phyloP scores from a whole-genome alignment of 169 alveolate species.

The Sarcocystis neurona region DNA sequence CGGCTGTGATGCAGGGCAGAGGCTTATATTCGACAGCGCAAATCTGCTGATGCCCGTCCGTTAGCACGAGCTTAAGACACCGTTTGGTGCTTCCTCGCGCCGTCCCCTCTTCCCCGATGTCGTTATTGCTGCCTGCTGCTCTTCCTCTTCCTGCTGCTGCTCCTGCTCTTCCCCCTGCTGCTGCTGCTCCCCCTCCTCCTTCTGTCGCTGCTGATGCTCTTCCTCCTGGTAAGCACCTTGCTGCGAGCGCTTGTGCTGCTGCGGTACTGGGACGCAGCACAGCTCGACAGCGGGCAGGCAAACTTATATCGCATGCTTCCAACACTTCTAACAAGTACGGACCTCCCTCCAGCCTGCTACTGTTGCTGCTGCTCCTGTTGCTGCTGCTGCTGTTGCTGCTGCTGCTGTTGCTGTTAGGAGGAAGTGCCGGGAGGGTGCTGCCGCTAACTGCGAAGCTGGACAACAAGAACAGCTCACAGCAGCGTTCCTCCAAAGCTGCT shows the following conservation, averaged over 20 bases:
- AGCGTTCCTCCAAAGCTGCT: too few species aligned
- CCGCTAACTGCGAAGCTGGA: too few species aligned
- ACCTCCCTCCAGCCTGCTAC: too few species aligned
- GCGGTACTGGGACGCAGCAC: too few species aligned
- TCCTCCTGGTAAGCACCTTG: neutral
- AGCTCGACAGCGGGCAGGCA: too few species aligned
- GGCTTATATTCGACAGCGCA: constrained; percentile 18
- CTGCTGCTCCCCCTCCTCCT: neutral
- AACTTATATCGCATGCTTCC: too few species aligned
- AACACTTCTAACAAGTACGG: too few species aligned
- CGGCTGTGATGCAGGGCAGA: neutral
- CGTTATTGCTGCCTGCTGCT: neutral
- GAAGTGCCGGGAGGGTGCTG: too few species aligned
- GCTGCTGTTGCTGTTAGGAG: too few species aligned
- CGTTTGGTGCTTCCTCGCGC: neutral
- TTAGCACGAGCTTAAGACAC: constrained; percentile 28
- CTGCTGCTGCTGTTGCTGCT: too few species aligned
- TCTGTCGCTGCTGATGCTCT: neutral
- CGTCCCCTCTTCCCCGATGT: neutral
- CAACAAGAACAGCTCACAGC: too few species aligned
- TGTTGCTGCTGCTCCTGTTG: too few species aligned
- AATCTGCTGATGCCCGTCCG: constrained; percentile 17
- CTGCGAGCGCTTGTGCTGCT: neutral
- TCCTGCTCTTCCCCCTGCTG: neutral
- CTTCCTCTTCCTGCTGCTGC: neutral